phyloP scores from a whole-genome alignment of 2,329 filamentous ascomycete genomes.

The Ascochyta rabiei region DNA sequence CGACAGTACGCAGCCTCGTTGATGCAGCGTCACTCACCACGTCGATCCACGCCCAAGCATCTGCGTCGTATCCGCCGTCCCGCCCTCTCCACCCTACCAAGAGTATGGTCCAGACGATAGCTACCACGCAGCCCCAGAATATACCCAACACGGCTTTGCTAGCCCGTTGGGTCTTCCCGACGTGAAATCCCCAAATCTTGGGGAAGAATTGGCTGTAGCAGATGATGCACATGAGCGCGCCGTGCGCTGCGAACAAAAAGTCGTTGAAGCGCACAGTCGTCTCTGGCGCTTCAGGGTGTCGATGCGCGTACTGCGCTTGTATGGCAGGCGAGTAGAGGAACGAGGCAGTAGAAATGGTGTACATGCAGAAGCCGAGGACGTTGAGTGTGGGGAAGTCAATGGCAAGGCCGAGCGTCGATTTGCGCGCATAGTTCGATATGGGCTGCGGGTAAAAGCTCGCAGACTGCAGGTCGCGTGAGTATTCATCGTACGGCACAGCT shows the following conservation, averaged over 20 bases:
- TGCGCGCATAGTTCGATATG: conserved; percentile 76
- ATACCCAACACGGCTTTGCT: conserved; percentile 71
- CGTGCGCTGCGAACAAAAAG: conserved; percentile 84
- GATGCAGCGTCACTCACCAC: conserved; percentile 54
- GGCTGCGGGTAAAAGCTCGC: conserved; percentile 83
- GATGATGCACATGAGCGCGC: conserved; percentile 71
- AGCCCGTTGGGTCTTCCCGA: conserved; percentile 60
- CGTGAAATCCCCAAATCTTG: conserved; percentile 75
- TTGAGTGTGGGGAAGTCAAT: conserved; percentile 88
- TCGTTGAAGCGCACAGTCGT: conserved; percentile 92
- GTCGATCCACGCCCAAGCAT: conserved; percentile 68
- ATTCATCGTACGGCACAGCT: not conserved
- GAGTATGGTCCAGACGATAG: conserved; percentile 55
- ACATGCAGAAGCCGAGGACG: conserved; percentile 72
- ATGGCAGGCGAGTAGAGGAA: conserved; percentile 83
- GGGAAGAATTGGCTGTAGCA: conserved; percentile 79
- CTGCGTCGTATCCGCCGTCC: conserved; percentile 54
- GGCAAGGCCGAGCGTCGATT: conserved; percentile 80
- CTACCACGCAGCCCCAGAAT: conserved; percentile 69
- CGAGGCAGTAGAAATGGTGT: conserved; percentile 73
- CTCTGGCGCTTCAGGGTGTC: conserved; percentile 73
- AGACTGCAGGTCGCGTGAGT: conserved; percentile 10
- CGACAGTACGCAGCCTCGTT: not conserved
- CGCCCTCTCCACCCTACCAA: conserved; percentile 53
- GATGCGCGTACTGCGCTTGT: conserved; percentile 79